phyloP scores from a whole-genome alignment of 2,329 filamentous ascomycete genomes.

The Pyrenochaeta sp. region DNA sequence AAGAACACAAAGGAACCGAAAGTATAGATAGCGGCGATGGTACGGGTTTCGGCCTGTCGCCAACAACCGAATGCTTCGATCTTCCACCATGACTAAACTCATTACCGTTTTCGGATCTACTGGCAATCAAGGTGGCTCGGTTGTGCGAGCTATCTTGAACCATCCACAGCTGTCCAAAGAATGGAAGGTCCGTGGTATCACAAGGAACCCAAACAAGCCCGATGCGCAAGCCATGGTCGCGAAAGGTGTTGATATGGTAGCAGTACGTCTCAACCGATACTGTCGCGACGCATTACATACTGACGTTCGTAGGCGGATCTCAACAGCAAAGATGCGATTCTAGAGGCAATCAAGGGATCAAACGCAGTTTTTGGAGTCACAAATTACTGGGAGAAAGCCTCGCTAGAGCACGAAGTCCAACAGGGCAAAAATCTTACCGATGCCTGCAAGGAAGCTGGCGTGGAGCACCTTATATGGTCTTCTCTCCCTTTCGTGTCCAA shows the following conservation, averaged over 20 bases:
- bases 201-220: slow-evolving; percentile 57
- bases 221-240: slow-evolving; percentile 53
- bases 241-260: slow-evolving; percentile 22
- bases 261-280: slow-evolving; percentile 22
- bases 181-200: slow-evolving; percentile 63
- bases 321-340: slow-evolving; percentile 15
- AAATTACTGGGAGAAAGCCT: slow-evolving; percentile 24
- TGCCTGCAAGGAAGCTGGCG: slow-evolving; percentile 14
- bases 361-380: slow-evolving; percentile 24
- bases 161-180: slow-evolving; percentile 54
- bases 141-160: slow-evolving; percentile 54
- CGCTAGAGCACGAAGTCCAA: slow-evolving; percentile 15
- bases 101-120: slow-evolving; percentile 67
- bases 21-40: slow-evolving; percentile 2
- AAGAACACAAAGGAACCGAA: not conserved
- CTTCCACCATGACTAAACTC: slow-evolving; percentile 46
- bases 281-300: not conserved
- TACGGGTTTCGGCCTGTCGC: not conserved
- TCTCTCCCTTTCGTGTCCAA: slow-evolving; percentile 19
- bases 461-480: slow-evolving; percentile 21
- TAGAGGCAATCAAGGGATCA: slow-evolving; percentile 16
- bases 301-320: slow-evolving; percentile 16
- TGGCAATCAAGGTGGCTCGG: slow-evolving; percentile 65
- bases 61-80: slow-evolving; percentile 2
- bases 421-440: slow-evolving; percentile 22